Conservation (phyloP, 768 basidiomycete genomes). For the Tephrocybe rancida region DNA sequence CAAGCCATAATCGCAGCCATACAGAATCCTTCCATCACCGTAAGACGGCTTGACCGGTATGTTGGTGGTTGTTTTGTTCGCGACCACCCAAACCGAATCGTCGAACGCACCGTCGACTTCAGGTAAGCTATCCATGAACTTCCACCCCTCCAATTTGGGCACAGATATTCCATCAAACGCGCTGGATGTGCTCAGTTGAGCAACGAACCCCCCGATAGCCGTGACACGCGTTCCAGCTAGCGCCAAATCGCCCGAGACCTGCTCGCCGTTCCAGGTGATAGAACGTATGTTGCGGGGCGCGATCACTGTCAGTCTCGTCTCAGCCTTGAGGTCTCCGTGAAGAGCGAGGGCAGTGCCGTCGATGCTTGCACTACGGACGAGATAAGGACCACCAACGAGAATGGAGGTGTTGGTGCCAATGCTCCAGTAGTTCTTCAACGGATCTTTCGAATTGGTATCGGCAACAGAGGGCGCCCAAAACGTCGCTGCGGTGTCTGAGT, state of each 20-base stretch:
- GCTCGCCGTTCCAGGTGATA: slow-evolving; percentile 77
- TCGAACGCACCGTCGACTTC: slow-evolving; percentile 61
- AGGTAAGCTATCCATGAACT: slow-evolving; percentile 73
- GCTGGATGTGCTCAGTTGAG: slow-evolving; percentile 38
- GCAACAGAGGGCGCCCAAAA: slow-evolving; percentile 79
- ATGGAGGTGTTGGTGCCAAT: slow-evolving; percentile 73
- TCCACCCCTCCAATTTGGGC: slow-evolving; percentile 69
- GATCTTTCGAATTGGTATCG: slow-evolving; percentile 29
- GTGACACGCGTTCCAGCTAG: slow-evolving; percentile 30
- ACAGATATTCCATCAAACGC: slow-evolving; percentile 33
- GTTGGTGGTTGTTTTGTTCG: slow-evolving; percentile 74
- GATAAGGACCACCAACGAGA: slow-evolving; percentile 66
- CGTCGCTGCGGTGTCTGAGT: slow-evolving; percentile 63
- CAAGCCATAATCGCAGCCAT: slow-evolving; percentile 89
- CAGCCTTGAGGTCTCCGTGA: slow-evolving; percentile 67
- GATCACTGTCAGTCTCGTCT: slow-evolving; percentile 62
- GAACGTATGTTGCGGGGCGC: slow-evolving; percentile 52
- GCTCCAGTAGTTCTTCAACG: slow-evolving; percentile 67
- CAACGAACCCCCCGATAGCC: slow-evolving; percentile 49
- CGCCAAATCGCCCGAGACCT: slow-evolving; percentile 35
- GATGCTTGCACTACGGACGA: slow-evolving; percentile 59
- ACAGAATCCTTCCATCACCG: slow-evolving; percentile 77
- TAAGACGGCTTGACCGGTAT: slow-evolving; percentile 70
- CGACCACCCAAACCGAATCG: slow-evolving; percentile 66
- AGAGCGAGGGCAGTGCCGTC: slow-evolving; percentile 55